These are phyloP conservation scores for Cadophora sp. DNA, from an alignment of 2,329 filamentous ascomycete genomes.

Conservation along the genomic window DNA sequence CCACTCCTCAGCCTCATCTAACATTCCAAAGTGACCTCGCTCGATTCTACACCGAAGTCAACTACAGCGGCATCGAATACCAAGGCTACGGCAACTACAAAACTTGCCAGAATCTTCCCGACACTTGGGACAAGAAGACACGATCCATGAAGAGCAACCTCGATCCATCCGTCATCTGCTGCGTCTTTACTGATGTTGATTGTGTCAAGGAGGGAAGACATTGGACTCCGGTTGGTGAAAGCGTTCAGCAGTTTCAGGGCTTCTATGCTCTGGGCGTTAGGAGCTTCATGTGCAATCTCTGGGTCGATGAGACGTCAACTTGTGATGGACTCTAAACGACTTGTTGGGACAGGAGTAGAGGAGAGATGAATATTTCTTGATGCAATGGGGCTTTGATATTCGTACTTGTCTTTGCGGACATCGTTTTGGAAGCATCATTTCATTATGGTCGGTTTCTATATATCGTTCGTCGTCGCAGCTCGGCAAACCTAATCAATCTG, in stretches of 20 bases:
- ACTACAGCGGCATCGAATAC: constrained; percentile 17
- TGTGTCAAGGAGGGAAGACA: constrained; percentile 5
- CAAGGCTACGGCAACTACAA: constrained; percentile 18
- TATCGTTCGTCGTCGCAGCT: not conserved
- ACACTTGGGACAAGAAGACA: constrained; percentile 15
- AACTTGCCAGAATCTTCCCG: constrained; percentile 18
- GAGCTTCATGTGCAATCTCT: constrained; percentile 12
- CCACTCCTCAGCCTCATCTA: not conserved
- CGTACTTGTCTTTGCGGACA: not conserved
- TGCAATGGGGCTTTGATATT: not conserved
- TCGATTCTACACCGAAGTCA: constrained; percentile 3
- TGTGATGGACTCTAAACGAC: not conserved
- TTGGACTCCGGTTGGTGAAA: constrained; percentile 4
- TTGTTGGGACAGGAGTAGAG: not conserved
- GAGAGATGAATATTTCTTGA: not conserved
- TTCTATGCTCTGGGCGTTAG: not conserved
- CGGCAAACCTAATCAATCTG: not conserved
- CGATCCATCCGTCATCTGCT: constrained; percentile 11
- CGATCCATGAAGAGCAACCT: constrained; percentile 8
- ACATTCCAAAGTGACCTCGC: constrained; percentile 4
- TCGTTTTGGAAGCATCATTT: not conserved
- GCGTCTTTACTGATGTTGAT: constrained; percentile 8
- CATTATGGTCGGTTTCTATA: not conserved
- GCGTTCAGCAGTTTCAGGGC: not conserved
- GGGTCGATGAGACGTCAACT: constrained; percentile 14